Evolutionary conservation across 345 rosid genomes (phyloP), one percentile per base, ranked within the genome.

Genomic region (Brassica carinata): DNA sequence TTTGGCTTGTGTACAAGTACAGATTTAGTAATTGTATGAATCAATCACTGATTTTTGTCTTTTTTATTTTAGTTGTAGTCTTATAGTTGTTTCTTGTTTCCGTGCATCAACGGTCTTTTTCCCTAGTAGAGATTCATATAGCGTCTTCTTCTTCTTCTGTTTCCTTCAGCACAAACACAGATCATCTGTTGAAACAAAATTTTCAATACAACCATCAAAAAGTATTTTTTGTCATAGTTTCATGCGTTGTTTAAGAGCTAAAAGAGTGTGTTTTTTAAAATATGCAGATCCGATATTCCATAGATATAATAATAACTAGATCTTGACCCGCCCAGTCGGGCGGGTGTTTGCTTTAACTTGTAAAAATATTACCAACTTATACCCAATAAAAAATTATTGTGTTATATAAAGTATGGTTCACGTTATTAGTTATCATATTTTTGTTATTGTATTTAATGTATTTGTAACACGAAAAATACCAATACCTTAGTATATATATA

Each of bases 1-100:
- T 67, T 69, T 74, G 71, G 83, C n/a, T 80, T 74, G 79, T 74
- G 75, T 80, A 80, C 75, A 80, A 74, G 67, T 73, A 7, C 38
- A 67, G 73, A 67, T 79, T 64, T 74, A 67, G 57, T 79, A 67
- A 67, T 34, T 26, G 69, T 40, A 43, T 43, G 14, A 43, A 45
- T 74, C 55, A 74, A 67, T 74, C 75, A 74, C 79, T 74, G 75
- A 74, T 73, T 62, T 62, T 73, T 59, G 51, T 38, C 34, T 68
- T 6, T 15, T n/a, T 23, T 23, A 23, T 23, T n/a, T 45, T 34
- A 53, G 6, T 34, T 64, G 5, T 30, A 59, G 64, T 23, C 19
- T 30, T 64, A 66, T 64, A 38, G 29, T 30, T 34, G 73, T 79
- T 72, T 72, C 43, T 63, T 5, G 30, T 70, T 62, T 59, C 15